Conservation (phyloP, 352 stramenopile species). For the Phytophthora cajani region DNA sequence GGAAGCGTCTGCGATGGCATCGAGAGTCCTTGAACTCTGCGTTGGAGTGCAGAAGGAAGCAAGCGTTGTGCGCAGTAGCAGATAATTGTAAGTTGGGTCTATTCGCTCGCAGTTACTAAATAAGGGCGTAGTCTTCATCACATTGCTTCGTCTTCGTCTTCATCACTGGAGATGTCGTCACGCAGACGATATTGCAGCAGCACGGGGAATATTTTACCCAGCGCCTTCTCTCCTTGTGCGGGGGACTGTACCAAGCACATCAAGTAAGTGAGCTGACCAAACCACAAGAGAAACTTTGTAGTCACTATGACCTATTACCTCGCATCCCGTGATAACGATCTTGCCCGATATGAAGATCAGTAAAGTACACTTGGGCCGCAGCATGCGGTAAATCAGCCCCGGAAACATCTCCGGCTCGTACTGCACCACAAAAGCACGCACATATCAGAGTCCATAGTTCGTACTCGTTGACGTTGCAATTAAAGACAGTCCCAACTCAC, state of each 20-base stretch:
- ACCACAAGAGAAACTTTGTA: background rate
- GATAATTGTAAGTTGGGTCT: constrained; percentile 34
- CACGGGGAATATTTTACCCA: constrained; percentile 66
- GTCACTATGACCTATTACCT: constrained; percentile 42
- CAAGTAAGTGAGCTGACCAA: background rate
- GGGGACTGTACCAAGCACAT: constrained; percentile 24
- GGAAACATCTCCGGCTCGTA: constrained; percentile 99
- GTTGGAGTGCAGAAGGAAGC: constrained; percentile 15
- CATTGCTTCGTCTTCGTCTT: constrained; percentile 21
- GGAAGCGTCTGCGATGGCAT: constrained; percentile 22
- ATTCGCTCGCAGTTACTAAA: constrained; percentile 35
- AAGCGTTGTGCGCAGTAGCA: constrained; percentile 21
- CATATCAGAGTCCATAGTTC: constrained; percentile 5
- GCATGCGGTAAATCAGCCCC: constrained; percentile 98
- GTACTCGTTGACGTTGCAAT: background rate
- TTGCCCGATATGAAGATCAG: constrained; percentile 99
- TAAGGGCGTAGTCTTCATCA: constrained; percentile 26
- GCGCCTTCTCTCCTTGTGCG: constrained; percentile 47
- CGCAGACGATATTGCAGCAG: constrained; percentile 58
- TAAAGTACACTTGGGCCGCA: constrained; percentile 97
- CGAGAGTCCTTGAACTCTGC: constrained; percentile 28
- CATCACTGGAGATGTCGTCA: constrained; percentile 33
- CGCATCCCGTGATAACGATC: constrained; percentile 95
- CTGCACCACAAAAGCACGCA: constrained; percentile 20
- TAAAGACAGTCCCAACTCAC: constrained; percentile 35